Evolutionary conservation across 2,329 filamentous ascomycete genomes (phyloP).

Genomic region (Botrytis medusae): DNA sequence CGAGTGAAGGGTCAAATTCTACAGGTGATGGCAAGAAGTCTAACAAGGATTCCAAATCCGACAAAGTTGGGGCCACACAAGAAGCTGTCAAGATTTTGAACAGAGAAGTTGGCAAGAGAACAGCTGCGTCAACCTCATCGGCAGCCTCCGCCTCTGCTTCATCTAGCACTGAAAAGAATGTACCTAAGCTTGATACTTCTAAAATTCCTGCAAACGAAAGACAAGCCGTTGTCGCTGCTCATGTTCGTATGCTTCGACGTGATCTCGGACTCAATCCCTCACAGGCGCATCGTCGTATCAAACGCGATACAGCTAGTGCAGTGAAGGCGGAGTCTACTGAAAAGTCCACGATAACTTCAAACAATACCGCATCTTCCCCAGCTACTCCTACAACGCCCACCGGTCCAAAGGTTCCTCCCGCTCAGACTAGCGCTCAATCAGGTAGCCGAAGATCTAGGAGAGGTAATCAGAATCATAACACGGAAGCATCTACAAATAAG

Average conservation of each 20-base stretch:
- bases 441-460: constrained; percentile 38
- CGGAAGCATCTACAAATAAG: constrained; percentile 30
- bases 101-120: constrained; percentile 55
- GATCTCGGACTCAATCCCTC: constrained; percentile 65
- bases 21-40: constrained; percentile 53
- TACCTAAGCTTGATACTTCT: constrained; percentile 56
- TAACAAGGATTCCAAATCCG: constrained; percentile 61
- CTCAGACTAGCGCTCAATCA: constrained; percentile 27
- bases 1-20: constrained; percentile 49
- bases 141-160: not conserved
- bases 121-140: constrained; percentile 33
- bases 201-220: constrained; percentile 42
- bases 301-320: constrained; percentile 48
- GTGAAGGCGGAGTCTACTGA: constrained; percentile 34
- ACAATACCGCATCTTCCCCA: constrained; percentile 19
- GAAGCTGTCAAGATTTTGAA: constrained; percentile 64
- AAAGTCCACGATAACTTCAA: constrained; percentile 23
- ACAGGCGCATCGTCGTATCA: constrained; percentile 60
- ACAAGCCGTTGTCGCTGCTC: constrained; percentile 54
- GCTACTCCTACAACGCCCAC: constrained; percentile 31
- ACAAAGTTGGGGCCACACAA: constrained; percentile 59
- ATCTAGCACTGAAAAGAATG: constrained; percentile 31
- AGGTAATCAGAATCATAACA: constrained; percentile 40
- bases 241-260: constrained; percentile 63
- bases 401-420: constrained; percentile 36